Evolutionary conservation across 1,284 basidiomycete species (phyloP), one percentile per base, ranked within the genome.

Genomic region (Inonotus hispidus): DNA sequence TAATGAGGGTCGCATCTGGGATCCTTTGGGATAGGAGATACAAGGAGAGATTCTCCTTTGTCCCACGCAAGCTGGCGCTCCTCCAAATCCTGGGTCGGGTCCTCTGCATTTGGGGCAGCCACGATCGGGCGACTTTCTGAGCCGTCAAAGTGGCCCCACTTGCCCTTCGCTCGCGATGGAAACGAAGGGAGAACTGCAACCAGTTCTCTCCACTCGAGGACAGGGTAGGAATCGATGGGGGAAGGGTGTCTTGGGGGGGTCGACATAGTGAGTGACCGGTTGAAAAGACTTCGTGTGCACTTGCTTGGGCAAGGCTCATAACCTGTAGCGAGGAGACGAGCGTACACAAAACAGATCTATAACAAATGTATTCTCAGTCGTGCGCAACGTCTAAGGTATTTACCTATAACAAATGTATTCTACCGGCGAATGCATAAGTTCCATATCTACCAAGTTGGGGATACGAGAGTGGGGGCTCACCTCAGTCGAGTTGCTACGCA

Each of bases 21-120:
- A 74, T 65, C 50, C 69, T 68, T 62, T 74, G 71, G 38, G 64
- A 57, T 10, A 61, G 58, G 6, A 74, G 55, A 6, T 67, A 69
- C 57, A 69, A 70, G 7, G 70, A 70, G 2, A 67, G 3, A 39
- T 16, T 37, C 60, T 72, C 65, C 61, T 55, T 70, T 70, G 11
- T 69, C 63, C 70, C 71, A 73, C 21, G 66, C 38, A 3, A 43
- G 3, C 41, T 56, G 54, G 27, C 16, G 10, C 16, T 35, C 38
- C 3, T 56, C 25, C 16, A 3, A 3, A 25, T 10, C 23, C 3
- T 3, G 32, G 39, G 25, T 32, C n/a, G 41, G 37, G 7, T 38
- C 27, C 11, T 13, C 21, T 19, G 8, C 54, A 19, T 41, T 10
- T 3, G 25, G n/a, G 37, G 16, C 38, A 5, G 27, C 38, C 16